Base-by-base conservation (phyloP, 1,284 basidiomycete species). In the Porogramme epimiltina region DNA sequence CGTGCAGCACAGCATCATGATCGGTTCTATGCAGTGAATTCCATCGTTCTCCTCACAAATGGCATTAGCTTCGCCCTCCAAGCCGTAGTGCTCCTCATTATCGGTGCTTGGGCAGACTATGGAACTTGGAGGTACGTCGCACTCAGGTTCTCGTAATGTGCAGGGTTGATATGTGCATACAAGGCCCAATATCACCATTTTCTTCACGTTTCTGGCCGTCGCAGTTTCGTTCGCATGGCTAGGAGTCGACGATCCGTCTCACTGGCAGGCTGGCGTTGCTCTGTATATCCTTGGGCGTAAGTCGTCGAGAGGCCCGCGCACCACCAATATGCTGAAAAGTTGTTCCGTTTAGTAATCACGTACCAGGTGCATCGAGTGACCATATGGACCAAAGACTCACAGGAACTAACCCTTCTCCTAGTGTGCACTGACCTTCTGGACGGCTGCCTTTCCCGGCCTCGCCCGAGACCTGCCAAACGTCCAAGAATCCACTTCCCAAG, bases 351-450 rank as follows among this genome's bases (percentile, higher is more conserved):
- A 88, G 86, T 93, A 47, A 89, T 93, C 44, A 76, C 84, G 0
- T 93, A 92, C 65, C 91, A 93, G 72, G 84, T 79, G 24, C 18
- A 13, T 24, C 16, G 4, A 43, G 26, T 23, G 13, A 9, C 9
- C 34, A 37, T 37, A 9, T 16, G 10, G 16, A 10, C 16, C 34
- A 9, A 18, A 37, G 16, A 10, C 9, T 37, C 16, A 13, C 28
- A 13, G 28, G 28, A 8, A 31, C 28, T 31, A 31, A 31, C 8
- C 28, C n/a, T n/a, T 31, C 8, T 6, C 28, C 8, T 48, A 87
- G 81, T 82, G 87, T 50, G 77, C 85, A 23, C 68, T 92, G 41
- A 91, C 88, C 1, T 91, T 91, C 68, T 93, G 89, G 89, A 90
- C 89, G 0, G 89, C 90, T 6, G 90, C 91, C 3, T 92, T 93